A percentile compares a stretch with the other conserved stretches of the same genome.
Evolutionary conservation across 2,329 filamentous ascomycete species (phyloP).

Genomic region (Phialophora expanda): DNA sequence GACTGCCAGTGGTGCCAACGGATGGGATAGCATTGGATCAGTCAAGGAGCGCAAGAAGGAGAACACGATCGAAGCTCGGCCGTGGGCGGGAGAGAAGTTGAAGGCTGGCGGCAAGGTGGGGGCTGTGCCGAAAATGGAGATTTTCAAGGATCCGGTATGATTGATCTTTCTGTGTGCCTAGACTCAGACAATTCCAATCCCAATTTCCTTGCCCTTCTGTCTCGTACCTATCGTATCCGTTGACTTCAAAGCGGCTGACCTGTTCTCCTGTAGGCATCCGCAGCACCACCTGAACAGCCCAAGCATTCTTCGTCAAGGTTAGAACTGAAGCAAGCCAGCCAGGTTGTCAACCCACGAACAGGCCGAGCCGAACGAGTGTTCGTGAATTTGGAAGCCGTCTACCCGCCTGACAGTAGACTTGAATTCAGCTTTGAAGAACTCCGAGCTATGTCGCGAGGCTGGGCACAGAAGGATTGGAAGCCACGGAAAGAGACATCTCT

Average conservation of each 20-base stretch:
- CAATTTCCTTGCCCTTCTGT: conserved; percentile 13
- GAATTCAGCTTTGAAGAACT: conserved; percentile 94
- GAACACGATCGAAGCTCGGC: conserved; percentile 81
- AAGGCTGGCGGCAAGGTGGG: conserved; percentile 84
- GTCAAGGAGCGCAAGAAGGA: conserved; percentile 91
- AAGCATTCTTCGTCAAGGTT: conserved; percentile 50
- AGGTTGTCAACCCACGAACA: conserved; percentile 81
- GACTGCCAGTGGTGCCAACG: conserved; percentile 63
- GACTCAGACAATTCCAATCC: conserved; percentile 24
- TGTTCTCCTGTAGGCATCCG: conserved; percentile 51
- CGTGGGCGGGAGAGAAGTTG: conserved; percentile 90
- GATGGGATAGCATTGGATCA: conserved; percentile 91
- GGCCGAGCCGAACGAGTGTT: conserved; percentile 85
- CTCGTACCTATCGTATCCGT: background rate
- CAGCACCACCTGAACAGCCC: conserved; percentile 45
- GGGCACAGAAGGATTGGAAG: conserved; percentile 62
- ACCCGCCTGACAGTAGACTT: conserved; percentile 73
- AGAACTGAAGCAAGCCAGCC: conserved; percentile 74
- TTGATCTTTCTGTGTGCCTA: conserved; percentile 48
- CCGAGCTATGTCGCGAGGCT: conserved; percentile 76
- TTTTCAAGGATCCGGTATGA: conserved; percentile 97
- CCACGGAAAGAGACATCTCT: conserved; percentile 35
- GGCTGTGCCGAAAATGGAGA: conserved; percentile 77
- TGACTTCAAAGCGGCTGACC: conserved; percentile 6
- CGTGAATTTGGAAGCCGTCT: conserved; percentile 83